Base-by-base conservation (phyloP, 257 asterid species). In the Coffea eugenioides region DNA sequence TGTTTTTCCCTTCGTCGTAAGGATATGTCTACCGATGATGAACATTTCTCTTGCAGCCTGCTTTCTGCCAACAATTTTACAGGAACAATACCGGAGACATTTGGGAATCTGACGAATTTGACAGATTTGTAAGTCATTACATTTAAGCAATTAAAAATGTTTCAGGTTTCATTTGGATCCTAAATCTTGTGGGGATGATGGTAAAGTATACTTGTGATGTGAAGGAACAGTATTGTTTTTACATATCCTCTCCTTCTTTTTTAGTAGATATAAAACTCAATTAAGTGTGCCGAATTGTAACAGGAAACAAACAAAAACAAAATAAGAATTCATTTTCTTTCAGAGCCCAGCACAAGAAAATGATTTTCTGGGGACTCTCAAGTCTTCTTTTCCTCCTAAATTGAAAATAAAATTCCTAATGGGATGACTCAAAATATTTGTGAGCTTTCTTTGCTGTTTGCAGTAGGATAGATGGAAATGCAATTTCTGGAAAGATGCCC, bases 391-490 rank as follows among this genome's bases (percentile, higher is more conserved):
- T 21, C 70, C 65, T 67, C 70, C n/a, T 59, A 16, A 52, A 54
- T 57, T 59, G 39, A 5, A 6, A 25, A 39, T 2, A 3, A 39
- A 39, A 39, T 31, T 31, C 34, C 34, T 31, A 31, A 31, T 18
- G 15, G n/a, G 27, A 25, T 6, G 4, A 5, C 27, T 43, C 21
- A 31, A 41, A 36, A 27, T 36, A 8, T 16, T 65, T 46, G 46
- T 74, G 52, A 52, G 8, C 65, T 54, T 23, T 39, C 9, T 61
- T 21, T 68, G 69, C 79, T 83, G 73, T 86, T 34, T 93, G 92
- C 97, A 95, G 99, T 86, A 84, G 97, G 90, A 89, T 95, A 75
- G 98, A 91, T 52, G 97, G 96, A 84, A 92, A 67, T 90, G 48
- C 36, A 20, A 34, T 93, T 64, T 77, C 94, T 31, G 99, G 99